Conservation (phyloP, 345 rosid species). For the Salix udensis region DNA sequence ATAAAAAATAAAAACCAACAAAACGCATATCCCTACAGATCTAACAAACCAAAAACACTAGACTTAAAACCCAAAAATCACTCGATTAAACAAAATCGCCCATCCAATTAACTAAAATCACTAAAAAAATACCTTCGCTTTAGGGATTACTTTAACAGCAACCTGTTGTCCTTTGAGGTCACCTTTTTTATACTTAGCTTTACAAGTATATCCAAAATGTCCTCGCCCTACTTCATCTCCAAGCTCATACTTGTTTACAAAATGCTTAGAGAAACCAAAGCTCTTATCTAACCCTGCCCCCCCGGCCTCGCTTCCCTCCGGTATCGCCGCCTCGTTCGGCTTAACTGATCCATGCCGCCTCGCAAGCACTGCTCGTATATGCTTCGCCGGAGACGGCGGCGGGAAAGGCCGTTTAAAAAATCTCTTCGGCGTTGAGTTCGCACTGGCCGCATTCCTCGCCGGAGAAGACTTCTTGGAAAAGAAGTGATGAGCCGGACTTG, state of each 20-base stretch:
- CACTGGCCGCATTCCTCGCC: conserved; percentile 41
- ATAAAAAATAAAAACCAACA: neutral
- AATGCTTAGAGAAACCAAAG: conserved; percentile 85
- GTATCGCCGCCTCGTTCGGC: conserved; percentile 36
- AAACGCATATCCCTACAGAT: neutral
- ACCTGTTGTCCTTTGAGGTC: conserved; percentile 32
- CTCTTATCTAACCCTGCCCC: conserved; percentile 69
- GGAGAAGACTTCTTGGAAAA: conserved; percentile 92
- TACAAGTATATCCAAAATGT: conserved; percentile 36
- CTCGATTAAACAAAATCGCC: conserved; percentile 4
- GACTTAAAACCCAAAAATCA: conserved; percentile 1
- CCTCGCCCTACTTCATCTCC: conserved; percentile 41
- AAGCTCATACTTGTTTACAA: conserved; percentile 43
- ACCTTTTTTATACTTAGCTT: conserved; percentile 32
- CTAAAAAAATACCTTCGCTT: conserved; percentile 60
- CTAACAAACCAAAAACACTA: neutral
- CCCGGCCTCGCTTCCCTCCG: conserved; percentile 51
- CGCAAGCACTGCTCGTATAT: conserved; percentile 72
- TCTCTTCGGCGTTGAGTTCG: conserved; percentile 73
- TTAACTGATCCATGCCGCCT: conserved; percentile 44
- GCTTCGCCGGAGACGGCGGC: conserved; percentile 99
- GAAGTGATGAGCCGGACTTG: conserved; percentile 77
- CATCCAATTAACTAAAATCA: neutral
- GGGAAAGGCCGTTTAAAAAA: conserved; percentile 78
- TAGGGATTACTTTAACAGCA: conserved; percentile 51